phyloP scores from a whole-genome alignment of 306 rosid genomes.

The Ochetophila trinervis region DNA sequence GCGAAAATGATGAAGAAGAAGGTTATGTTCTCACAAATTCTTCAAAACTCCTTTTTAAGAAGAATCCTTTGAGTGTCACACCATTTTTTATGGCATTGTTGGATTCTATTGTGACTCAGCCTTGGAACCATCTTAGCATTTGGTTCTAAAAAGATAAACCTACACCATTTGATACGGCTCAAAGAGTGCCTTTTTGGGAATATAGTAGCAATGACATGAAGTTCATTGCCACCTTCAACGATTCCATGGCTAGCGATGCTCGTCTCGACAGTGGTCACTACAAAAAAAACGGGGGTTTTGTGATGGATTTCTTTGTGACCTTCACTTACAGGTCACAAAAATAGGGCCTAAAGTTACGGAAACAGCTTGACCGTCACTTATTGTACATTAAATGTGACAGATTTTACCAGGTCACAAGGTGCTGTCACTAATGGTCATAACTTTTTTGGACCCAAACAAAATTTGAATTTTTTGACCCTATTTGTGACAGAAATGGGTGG shows the following conservation, averaged over 20 bases:
- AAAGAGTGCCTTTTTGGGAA: conserved; percentile 43
- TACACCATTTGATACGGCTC: conserved; percentile 4
- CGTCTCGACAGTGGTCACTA: too few species aligned
- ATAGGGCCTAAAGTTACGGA: too few species aligned
- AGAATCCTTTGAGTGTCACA: conserved; percentile 9
- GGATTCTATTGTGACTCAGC: conserved; percentile 23
- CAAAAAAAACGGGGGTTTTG: too few species aligned
- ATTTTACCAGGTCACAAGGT: too few species aligned
- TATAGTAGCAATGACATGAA: conserved; percentile 18
- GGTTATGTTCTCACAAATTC: conserved; percentile 36
- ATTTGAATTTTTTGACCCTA: too few species aligned
- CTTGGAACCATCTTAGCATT: conserved; percentile 26
- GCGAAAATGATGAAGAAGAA: conserved; percentile 21
- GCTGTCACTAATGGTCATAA: too few species aligned
- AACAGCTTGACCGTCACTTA: too few species aligned
- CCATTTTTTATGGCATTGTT: conserved; percentile 12
- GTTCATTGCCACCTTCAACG: conserved; percentile 30
- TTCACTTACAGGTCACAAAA: too few species aligned
- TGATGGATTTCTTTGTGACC: too few species aligned
- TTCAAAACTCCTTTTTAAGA: conserved; percentile 38
- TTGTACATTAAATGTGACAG: too few species aligned
- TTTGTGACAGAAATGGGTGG: too few species aligned
- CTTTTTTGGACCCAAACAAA: too few species aligned
- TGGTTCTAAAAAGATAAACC: conserved; percentile 42
- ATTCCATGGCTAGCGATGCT: conserved; percentile 24